Base-by-base conservation (phyloP, 1,284 basidiomycete species). In the Leccinum idahoense region DNA sequence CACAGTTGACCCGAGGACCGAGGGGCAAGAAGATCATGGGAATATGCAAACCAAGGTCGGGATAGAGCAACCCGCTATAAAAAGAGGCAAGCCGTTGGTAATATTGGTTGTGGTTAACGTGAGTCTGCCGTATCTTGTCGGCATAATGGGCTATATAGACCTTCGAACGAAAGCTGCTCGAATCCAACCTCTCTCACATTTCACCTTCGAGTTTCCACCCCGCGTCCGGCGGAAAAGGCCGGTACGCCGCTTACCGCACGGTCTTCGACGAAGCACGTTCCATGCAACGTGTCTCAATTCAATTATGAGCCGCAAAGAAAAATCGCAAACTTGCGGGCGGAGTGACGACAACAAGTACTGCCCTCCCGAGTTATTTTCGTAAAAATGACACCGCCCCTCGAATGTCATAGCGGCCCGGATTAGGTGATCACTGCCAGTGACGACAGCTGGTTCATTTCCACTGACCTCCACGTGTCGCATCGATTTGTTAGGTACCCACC, bases 1-100 rank as follows among this genome's bases (percentile, higher is more conserved):
- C 87, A 89, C 86, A 0, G 85, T 93, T 6, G 87, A 92, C 23
- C 10, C 46, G 46, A 14, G n/a, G 44, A 5, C 44, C 46, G n/a
- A 18, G 46, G 46, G 46, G 46, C 11, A 11, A 20, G 49, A 12
- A 51, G 20, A 23, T 23, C 20, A 14, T 18, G 46, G 12, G 18
- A 18, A 18, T 18, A 49, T n/a, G 15, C 14, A 41, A 44, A 44
- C 41, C 41, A 44, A n/a, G 41, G 1, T 44, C 15, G 15, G 15
- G 41, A 15, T 46, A 3, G 44, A 46, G 44, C 41, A 8, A 44
- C 15, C 44, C n/a, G 8, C n/a, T 18, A n/a, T 46, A 46, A n/a
- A 46, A 41, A 46, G n/a, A n/a, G n/a, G n/a, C n/a, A 18, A 46
- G 8, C n/a, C n/a, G 8, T 5, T 46, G 15, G 44, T 46, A 15